Conservation (phyloP, 1,139 yeast species). For the Hanseniaspora gamundiae region DNA sequence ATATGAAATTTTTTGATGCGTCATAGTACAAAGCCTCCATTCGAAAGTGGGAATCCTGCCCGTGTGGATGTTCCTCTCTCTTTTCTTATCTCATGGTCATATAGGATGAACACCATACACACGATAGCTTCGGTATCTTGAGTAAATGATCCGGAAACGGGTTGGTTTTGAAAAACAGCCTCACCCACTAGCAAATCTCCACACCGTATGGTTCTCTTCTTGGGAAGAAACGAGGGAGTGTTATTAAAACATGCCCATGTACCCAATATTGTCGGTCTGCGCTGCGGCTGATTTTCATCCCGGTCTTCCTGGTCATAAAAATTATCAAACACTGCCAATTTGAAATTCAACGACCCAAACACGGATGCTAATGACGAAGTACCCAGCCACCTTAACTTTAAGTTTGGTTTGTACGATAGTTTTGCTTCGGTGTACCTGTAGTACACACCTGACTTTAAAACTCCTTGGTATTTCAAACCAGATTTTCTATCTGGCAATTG, state of each 20-base stretch:
- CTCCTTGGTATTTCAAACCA: slow-evolving; percentile 12
- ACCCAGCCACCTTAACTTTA: slow-evolving; percentile 23
- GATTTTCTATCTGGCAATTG: slow-evolving; percentile 8
- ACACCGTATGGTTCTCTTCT: not conserved
- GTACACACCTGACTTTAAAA: slow-evolving; percentile 9
- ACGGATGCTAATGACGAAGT: slow-evolving; percentile 23
- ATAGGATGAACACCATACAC: slow-evolving; percentile 27
- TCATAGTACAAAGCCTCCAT: no score
- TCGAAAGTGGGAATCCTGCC: no score
- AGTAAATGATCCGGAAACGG: not conserved
- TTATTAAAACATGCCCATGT: slow-evolving; percentile 1
- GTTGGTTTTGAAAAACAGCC: not conserved
- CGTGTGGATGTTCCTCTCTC: not conserved
- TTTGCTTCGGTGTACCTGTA: slow-evolving; percentile 19
- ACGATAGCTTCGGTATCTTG: slow-evolving; percentile 9
- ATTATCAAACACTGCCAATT: slow-evolving; percentile 8
- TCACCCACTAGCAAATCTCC: not conserved
- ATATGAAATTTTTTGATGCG: no score
- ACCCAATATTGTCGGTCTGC: not conserved
- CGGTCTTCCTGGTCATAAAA: not conserved
- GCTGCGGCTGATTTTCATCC: not conserved
- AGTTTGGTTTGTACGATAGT: slow-evolving; percentile 9
- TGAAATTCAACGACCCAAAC: slow-evolving; percentile 20
- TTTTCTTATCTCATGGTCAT: slow-evolving; percentile 13
- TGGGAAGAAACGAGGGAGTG: not conserved